Conservation (phyloP, 148 eudicot species). For the Rhododendron molle region DNA sequence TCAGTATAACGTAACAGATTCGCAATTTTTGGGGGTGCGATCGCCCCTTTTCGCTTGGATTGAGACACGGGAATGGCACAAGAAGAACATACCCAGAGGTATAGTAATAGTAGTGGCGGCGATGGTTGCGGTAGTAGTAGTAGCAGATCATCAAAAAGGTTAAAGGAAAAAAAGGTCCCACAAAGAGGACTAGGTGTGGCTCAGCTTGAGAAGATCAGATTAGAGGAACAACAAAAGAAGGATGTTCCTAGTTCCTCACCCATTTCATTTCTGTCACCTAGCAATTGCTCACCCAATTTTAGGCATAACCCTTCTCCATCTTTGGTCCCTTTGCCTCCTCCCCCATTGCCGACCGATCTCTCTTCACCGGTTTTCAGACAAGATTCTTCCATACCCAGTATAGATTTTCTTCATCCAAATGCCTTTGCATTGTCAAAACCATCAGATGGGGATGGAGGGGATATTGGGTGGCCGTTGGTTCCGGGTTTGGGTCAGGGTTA, state of each 20-base stretch:
- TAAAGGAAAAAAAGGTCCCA: constrained; percentile 64
- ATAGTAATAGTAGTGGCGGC: constrained; percentile 23
- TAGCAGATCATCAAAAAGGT: constrained; percentile 48
- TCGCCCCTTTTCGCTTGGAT: not conserved
- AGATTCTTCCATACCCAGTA: constrained; percentile 20
- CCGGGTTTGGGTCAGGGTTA: constrained; percentile 22
- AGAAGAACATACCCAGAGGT: constrained; percentile 41
- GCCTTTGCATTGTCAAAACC: constrained; percentile 18
- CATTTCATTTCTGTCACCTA: constrained; percentile 16
- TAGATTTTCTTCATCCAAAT: constrained; percentile 21
- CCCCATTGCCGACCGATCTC: constrained; percentile 15
- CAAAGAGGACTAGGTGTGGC: constrained; percentile 97
- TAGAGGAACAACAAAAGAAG: constrained; percentile 59
- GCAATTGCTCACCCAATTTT: constrained; percentile 19
- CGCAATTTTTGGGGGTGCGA: not conserved
- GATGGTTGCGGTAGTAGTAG: constrained; percentile 14
- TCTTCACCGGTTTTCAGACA: constrained; percentile 22
- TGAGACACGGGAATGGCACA: constrained; percentile 34
- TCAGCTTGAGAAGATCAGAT: constrained; percentile 76
- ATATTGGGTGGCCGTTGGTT: constrained; percentile 25
- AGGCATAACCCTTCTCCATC: constrained; percentile 31
- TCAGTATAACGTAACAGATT: not conserved
- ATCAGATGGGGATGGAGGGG: constrained; percentile 15
- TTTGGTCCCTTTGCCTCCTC: not conserved
- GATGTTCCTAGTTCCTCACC: constrained; percentile 24